Percentiles rank a stretch among this genome's conserved stretches.
Evolutionary conservation across 2,329 filamentous ascomycete species (phyloP).

Genomic region (Alternaria gaisen): DNA sequence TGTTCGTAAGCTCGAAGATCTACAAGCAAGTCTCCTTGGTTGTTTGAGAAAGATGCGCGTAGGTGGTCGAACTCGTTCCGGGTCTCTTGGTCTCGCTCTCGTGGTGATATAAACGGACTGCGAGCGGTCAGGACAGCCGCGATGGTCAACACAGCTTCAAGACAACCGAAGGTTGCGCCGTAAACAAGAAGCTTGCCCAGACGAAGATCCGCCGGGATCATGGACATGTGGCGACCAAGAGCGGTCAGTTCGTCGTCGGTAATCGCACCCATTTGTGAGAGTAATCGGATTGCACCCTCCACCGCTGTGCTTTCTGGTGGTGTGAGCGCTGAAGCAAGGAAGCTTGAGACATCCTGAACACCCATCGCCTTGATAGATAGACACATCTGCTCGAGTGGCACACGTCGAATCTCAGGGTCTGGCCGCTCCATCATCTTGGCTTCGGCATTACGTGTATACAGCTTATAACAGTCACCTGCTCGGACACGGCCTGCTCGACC

Average conservation of each 20-base stretch:
- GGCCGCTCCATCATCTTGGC: conserved; percentile 84
- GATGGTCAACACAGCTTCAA: conserved; percentile 87
- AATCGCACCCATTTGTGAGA: conserved; percentile 87
- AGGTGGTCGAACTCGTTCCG: conserved; percentile 83
- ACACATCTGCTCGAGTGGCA: conserved; percentile 93
- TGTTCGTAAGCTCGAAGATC: conserved; percentile 85
- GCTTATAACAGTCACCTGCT: conserved; percentile 91
- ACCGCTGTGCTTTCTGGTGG: conserved; percentile 87
- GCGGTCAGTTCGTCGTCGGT: conserved; percentile 88
- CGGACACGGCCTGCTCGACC: conserved; percentile 94
- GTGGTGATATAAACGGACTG: conserved; percentile 85
- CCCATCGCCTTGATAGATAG: conserved; percentile 96
- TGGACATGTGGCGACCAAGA: conserved; percentile 89
- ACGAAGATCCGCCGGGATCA: conserved; percentile 91
- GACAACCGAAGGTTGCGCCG: conserved; percentile 89
- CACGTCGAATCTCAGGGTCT: conserved; percentile 91
- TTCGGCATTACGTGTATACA: conserved; percentile 89
- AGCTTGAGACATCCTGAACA: conserved; percentile 79
- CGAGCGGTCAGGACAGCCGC: conserved; percentile 90
- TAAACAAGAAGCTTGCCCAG: conserved; percentile 96
- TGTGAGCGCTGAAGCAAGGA: conserved; percentile 86
- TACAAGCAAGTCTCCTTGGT: conserved; percentile 87
- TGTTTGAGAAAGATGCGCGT: conserved; percentile 74
- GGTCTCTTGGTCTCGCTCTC: conserved; percentile 82
- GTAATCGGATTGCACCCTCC: conserved; percentile 79